phyloP scores from a whole-genome alignment of 139 green algal genomes.

The Desmodesmus armatus region DNA sequence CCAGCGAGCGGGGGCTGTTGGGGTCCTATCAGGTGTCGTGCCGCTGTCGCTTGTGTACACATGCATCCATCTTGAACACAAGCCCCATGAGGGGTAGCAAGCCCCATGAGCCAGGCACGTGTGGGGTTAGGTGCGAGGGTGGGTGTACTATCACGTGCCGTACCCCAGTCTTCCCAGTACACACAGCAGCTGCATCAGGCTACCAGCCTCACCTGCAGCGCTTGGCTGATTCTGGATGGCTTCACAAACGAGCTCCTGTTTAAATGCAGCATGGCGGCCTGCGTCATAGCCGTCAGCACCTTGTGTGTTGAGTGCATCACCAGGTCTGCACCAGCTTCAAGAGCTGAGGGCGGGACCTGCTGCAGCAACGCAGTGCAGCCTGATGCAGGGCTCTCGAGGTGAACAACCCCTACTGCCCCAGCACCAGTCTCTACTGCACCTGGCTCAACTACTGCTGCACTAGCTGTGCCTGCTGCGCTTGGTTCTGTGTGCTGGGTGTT shows the following conservation, averaged over 20 bases:
- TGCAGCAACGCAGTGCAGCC: too few species aligned
- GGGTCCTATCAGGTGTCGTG: too few species aligned
- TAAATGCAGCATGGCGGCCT: slow-evolving; percentile 97
- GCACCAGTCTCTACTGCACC: neutral
- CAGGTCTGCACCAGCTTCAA: slow-evolving; percentile 85
- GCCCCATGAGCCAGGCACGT: too few species aligned
- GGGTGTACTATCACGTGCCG: neutral
- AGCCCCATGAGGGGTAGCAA: too few species aligned
- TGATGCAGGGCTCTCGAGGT: too few species aligned
- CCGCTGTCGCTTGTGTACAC: too few species aligned
- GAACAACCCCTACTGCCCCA: neutral
- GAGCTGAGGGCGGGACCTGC: slow-evolving; percentile 48
- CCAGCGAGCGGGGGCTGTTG: too few species aligned
- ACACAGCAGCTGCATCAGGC: neutral
- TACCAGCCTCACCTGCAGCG: slow-evolving; percentile 58
- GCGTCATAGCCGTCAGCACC: slow-evolving; percentile 84
- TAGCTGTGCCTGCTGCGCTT: neutral
- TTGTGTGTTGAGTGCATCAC: slow-evolving; percentile 97
- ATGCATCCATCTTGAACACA: too few species aligned
- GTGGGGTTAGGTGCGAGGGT: too few species aligned
- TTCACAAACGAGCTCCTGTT: slow-evolving; percentile 44
- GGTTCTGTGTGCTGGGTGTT: neutral
- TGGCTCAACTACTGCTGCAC: neutral
- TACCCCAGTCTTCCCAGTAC: neutral
- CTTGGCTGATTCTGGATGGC: slow-evolving; percentile 33